phyloP scores from a whole-genome alignment of 352 stramenopile genomes.

The Aphanomyces astaci region DNA sequence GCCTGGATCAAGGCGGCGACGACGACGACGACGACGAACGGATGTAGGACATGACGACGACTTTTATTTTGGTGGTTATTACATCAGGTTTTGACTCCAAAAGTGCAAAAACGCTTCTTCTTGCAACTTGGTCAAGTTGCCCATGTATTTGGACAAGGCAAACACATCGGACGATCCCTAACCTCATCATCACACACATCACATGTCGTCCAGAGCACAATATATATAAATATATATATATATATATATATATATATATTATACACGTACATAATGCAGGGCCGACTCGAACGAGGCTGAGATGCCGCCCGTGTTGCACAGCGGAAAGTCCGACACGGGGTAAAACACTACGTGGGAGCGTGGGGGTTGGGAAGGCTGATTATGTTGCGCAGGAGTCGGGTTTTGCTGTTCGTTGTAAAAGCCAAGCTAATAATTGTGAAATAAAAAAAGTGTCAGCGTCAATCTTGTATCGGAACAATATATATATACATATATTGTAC shows the following conservation, averaged over 20 bases:
- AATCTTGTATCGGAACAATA: too few species aligned
- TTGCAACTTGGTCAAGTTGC: conserved; percentile 75
- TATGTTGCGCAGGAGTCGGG: background rate
- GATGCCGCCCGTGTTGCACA: conserved; percentile 57
- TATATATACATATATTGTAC: too few species aligned
- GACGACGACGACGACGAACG: background rate
- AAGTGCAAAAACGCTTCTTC: conserved; percentile 83
- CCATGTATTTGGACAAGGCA: conserved; percentile 73
- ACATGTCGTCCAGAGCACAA: too few species aligned
- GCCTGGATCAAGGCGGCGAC: conserved; percentile 1
- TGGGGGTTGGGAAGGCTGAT: conserved; percentile 40
- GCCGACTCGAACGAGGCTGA: conserved; percentile 37
- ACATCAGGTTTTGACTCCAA: conserved; percentile 53
- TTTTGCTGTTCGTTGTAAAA: conserved; percentile 58
- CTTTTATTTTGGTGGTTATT: background rate
- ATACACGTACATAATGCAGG: conserved; percentile 13
- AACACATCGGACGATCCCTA: conserved; percentile 62
- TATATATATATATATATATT: too few species aligned
- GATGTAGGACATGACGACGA: background rate
- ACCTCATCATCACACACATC: background rate
- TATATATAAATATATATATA: too few species aligned
- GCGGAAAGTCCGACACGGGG: conserved; percentile 43
- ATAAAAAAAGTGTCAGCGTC: too few species aligned
- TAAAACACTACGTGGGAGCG: conserved; percentile 75
- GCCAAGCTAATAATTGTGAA: too few species aligned